Conservation (phyloP, 257 asterid species). For the Rehmannia glutinosa region DNA sequence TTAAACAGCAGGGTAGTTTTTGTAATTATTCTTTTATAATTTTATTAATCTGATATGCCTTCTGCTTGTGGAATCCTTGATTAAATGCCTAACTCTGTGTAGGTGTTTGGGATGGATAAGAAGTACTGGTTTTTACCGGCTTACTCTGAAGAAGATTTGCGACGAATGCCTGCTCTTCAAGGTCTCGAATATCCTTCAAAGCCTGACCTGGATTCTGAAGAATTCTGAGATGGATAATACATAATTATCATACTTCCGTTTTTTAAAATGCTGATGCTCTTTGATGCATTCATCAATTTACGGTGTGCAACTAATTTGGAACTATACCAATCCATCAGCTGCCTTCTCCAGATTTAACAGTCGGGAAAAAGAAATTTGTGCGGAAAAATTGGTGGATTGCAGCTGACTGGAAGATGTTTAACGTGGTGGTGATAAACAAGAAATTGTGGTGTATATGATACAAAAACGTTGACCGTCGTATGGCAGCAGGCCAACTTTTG, state of each 20-base stretch:
- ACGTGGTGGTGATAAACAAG: conserved; percentile 8
- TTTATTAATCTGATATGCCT: too few species aligned
- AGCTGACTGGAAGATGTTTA: conserved; percentile 10
- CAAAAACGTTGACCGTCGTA: conserved; percentile 13
- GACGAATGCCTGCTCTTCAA: conserved; percentile 68
- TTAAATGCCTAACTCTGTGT: not conserved
- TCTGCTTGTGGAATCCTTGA: too few species aligned
- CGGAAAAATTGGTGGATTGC: conserved; percentile 17
- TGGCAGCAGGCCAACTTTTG: conserved; percentile 19
- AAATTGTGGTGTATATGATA: conserved; percentile 6
- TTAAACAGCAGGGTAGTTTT: too few species aligned
- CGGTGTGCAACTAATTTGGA: not conserved
- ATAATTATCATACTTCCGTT: not conserved
- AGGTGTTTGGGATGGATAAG: conserved; percentile 71
- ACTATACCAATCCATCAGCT: not conserved
- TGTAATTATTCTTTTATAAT: too few species aligned
- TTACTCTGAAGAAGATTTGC: conserved; percentile 65
- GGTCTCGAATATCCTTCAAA: conserved; percentile 77
- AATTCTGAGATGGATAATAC: conserved; percentile 28
- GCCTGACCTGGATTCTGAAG: conserved; percentile 59
- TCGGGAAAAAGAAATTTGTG: not conserved
- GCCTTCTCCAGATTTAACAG: conserved; percentile 14
- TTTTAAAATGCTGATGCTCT: conserved; percentile 1
- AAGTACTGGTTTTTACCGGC: conserved; percentile 66
- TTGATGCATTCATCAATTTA: conserved; percentile 6